Evolutionary conservation across 805 yeast species (phyloP), one percentile per base, ranked within the genome.

Genomic region (Blastobotrys peoriensis): DNA sequence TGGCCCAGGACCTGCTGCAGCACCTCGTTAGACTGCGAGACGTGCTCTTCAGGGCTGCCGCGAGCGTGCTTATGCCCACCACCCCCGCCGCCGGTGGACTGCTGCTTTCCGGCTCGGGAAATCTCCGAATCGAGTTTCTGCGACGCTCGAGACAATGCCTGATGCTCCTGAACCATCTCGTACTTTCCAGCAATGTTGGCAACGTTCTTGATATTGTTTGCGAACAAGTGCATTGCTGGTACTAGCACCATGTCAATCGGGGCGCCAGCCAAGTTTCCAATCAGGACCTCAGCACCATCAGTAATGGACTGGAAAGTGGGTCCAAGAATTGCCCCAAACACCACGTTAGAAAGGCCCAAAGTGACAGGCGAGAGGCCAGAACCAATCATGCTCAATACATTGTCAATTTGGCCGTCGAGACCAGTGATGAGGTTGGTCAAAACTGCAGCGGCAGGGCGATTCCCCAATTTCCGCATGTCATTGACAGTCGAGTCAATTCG

Each of bases 341-440:
- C 48, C n/a, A 44, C 52, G 33, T 52, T 49, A 13, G 60, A 43
- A 19, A 52, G 33, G 18, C 65, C 63, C 5, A 45, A 46, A 19
- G 62, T 56, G n/a, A 54, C 10, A 8, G 57, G 53, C 15, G 48
- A 47, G 13, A 51, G 43, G n/a, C 49, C 51, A 33, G 39, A 39
- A 25, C 49, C 45, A 27, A 52, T 44, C 22, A 52, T 45, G 18
- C 58, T 58, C 22, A 55, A 51, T 8, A 50, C 46, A 47, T 62
- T 62, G 45, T 62, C 65, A 43, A 57, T 49, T 49, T 62, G 66
- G 17, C 60, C 58, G 46, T 62, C 67, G 16, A 59, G 48, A 33
- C 65, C 66, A 18, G 64, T 57, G 42, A 62, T 55, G 40, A 48
- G 43, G 38, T 46, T 44, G 25, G 43, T 43, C 9, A 49, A 13